Evolutionary conservation across 345 rosid genomes (phyloP).

Genomic region (Salix purpurea): DNA sequence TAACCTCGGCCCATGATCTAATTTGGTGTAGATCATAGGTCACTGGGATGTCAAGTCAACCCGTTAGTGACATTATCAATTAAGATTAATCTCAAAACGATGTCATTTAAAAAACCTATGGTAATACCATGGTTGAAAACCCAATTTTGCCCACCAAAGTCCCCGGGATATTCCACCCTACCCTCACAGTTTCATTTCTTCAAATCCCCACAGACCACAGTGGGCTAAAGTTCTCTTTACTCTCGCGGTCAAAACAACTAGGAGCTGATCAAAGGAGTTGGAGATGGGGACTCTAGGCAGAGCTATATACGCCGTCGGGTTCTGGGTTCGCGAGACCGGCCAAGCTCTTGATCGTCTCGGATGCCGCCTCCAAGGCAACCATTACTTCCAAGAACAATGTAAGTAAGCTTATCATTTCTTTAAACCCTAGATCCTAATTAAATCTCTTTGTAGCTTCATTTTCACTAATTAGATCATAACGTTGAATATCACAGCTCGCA

Average conservation of each 20-base stretch:
- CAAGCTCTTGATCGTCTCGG: conserved; percentile 95
- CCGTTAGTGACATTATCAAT: too few relatives aligned
- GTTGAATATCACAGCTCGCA: not conserved
- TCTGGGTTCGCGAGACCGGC: conserved; percentile 96
- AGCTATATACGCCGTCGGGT: conserved; percentile 83
- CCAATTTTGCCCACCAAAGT: not conserved
- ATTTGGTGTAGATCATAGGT: too few relatives aligned
- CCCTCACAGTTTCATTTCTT: not conserved
- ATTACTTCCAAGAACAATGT: conserved; percentile 81
- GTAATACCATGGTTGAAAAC: not conserved
- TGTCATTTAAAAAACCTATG: too few relatives aligned
- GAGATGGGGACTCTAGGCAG: conserved; percentile 81
- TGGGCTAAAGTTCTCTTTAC: not conserved
- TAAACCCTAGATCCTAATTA: conserved; percentile 2
- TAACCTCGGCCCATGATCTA: too few relatives aligned
- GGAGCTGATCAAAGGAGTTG: not conserved
- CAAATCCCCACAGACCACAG: not conserved
- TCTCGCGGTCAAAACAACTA: not conserved
- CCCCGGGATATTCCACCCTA: not conserved
- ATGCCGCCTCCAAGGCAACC: conserved; percentile 80
- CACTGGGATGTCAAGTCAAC: too few relatives aligned
- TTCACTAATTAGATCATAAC: not conserved
- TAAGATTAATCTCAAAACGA: too few relatives aligned
- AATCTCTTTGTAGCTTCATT: not conserved
- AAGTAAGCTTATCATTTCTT: conserved; percentile 17